Conservation (phyloP, 2,329 filamentous ascomycete genomes). For the Aspergillus sp. region DNA sequence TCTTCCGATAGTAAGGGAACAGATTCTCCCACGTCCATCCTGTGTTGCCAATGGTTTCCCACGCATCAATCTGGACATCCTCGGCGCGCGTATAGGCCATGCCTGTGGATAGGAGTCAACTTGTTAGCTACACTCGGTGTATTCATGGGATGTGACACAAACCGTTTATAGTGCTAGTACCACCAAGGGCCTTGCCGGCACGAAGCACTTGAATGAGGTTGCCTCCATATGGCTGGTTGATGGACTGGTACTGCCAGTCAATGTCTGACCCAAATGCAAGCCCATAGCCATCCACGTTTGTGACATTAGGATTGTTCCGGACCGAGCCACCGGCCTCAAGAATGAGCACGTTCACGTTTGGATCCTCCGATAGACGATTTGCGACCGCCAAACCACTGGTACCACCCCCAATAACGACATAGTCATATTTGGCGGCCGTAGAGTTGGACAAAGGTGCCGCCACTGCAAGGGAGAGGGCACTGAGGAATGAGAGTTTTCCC, state of each 20-base stretch:
- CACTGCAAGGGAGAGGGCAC: constrained; percentile 15
- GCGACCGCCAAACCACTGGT: constrained; percentile 35
- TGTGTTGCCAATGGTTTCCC: constrained; percentile 32
- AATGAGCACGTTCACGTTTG: constrained; percentile 25
- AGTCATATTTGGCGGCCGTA: constrained; percentile 24
- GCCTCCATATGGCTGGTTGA: constrained; percentile 40
- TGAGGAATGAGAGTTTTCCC: neutral
- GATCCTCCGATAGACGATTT: constrained; percentile 33
- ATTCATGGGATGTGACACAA: neutral
- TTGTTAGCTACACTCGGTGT: neutral
- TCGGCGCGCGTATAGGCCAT: constrained; percentile 40
- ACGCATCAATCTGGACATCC: constrained; percentile 37
- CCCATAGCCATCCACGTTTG: constrained; percentile 22
- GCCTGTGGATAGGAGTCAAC: constrained; percentile 18
- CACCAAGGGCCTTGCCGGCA: constrained; percentile 45
- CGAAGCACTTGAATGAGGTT: constrained; percentile 32
- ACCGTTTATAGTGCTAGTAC: constrained; percentile 46
- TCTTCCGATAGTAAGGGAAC: constrained; percentile 30
- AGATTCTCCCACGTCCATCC: constrained; percentile 34
- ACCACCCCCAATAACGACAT: constrained; percentile 36
- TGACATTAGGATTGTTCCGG: constrained; percentile 28
- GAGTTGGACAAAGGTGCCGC: neutral
- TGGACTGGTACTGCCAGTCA: constrained; percentile 44
- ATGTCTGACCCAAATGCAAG: constrained; percentile 33
- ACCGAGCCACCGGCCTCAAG: constrained; percentile 33